Conservation (phyloP, 352 stramenopile genomes). For the Globisporangium parvum region DNA sequence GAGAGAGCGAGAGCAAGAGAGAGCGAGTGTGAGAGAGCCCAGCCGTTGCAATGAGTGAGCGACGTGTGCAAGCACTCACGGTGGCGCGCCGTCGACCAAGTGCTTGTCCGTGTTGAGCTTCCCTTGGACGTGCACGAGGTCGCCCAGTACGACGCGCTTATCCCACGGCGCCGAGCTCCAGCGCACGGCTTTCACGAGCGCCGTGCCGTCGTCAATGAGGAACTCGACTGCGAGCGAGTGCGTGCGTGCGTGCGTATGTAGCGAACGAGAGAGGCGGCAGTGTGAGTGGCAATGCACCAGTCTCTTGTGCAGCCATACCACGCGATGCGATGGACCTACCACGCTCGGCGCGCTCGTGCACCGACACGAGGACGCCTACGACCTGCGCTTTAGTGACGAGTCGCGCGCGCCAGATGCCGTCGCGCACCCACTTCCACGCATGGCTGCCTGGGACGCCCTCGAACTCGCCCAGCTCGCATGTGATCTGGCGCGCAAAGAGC, state of each 20-base stretch:
- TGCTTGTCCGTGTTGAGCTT: slow-evolving; percentile 65
- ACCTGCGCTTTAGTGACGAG: slow-evolving; percentile 71
- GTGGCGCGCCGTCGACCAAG: no score
- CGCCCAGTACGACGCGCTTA: slow-evolving; percentile 30
- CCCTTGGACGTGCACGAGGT: slow-evolving; percentile 67
- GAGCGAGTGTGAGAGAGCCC: no score
- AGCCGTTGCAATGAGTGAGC: no score
- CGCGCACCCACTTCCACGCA: slow-evolving; percentile 31
- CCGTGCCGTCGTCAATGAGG: slow-evolving; percentile 68
- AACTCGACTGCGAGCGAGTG: slow-evolving; percentile 50
- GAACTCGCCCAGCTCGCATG: slow-evolving; percentile 30
- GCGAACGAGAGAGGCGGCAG: background rate
- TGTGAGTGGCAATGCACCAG: background rate
- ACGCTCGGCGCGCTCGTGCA: slow-evolving; percentile 44
- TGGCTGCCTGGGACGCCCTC: slow-evolving; percentile 52
- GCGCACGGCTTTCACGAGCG: slow-evolving; percentile 45
- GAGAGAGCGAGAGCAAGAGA: no score
- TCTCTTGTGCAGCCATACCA: background rate
- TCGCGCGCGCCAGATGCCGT: slow-evolving; percentile 16
- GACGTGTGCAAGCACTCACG: no score
- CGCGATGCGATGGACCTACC: slow-evolving; percentile 21
- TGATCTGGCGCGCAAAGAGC: slow-evolving; percentile 46
- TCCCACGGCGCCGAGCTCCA: slow-evolving; percentile 26
- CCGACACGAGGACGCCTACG: slow-evolving; percentile 49
- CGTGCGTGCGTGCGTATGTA: no score